Conservation (phyloP, 352 stramenopile species). For the Phytophthora sp. region DNA sequence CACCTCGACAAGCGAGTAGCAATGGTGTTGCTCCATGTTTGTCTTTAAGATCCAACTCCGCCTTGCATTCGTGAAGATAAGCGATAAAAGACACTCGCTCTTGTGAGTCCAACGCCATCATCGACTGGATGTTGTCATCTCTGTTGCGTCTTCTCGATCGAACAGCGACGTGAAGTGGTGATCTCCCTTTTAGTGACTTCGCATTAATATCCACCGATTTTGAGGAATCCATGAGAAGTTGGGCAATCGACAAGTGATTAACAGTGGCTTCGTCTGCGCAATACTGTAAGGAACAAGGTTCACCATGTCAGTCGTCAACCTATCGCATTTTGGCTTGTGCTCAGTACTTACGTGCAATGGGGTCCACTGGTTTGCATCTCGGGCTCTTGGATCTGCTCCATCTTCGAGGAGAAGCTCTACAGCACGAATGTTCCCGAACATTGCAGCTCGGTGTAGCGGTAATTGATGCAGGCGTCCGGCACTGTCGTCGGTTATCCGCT, state of each 20-base stretch:
- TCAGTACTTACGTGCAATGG: constrained; percentile 54
- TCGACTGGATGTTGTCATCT: neutral
- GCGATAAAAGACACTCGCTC: constrained; percentile 29
- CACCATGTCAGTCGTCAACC: neutral
- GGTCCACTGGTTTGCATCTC: constrained; percentile 67
- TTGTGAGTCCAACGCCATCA: neutral
- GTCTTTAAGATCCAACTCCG: constrained; percentile 50
- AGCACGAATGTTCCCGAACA: constrained; percentile 51
- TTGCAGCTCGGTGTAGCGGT: constrained; percentile 52
- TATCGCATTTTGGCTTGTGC: neutral
- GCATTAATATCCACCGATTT: constrained; percentile 41
- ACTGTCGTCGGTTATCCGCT: constrained; percentile 26
- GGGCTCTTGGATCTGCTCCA: constrained; percentile 39
- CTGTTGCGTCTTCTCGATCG: constrained; percentile 10
- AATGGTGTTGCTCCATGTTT: constrained; percentile 45
- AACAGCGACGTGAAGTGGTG: constrained; percentile 55
- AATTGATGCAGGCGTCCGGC: constrained; percentile 41
- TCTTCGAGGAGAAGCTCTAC: constrained; percentile 51
- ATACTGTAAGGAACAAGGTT: constrained; percentile 54
- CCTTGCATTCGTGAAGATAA: constrained; percentile 38
- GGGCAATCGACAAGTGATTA: constrained; percentile 44
- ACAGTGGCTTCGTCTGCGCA: constrained; percentile 46
- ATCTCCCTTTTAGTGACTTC: constrained; percentile 56
- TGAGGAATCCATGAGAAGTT: constrained; percentile 36
- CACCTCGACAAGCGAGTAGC: constrained; percentile 41